phyloP scores from a whole-genome alignment of 345 rosid species.

The Laguncularia racemosa region DNA sequence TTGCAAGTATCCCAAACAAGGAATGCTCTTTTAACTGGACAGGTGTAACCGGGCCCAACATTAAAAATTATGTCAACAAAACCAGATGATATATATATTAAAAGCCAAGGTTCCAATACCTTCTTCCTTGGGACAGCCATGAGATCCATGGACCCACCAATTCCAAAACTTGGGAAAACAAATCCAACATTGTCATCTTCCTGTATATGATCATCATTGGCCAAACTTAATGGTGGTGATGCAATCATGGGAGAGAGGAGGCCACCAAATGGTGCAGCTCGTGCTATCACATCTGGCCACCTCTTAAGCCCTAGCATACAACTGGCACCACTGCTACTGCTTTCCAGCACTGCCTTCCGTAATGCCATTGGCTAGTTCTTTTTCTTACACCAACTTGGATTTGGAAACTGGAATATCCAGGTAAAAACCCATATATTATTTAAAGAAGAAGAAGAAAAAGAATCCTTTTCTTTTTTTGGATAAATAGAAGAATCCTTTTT shows the following conservation, averaged over 20 bases:
- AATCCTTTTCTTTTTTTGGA: too few relatives aligned
- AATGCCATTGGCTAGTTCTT: conserved; percentile 33
- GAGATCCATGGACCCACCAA: conserved; percentile 68
- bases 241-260: conserved; percentile 1
- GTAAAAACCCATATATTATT: too few relatives aligned
- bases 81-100: too few relatives aligned
- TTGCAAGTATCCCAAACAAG: too few relatives aligned
- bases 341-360: conserved; percentile 37
- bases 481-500: too few relatives aligned
- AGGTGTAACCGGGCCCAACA: too few relatives aligned
- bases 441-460: too few relatives aligned
- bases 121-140: conserved; percentile 93
- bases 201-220: conserved; percentile 31
- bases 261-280: conserved; percentile 22
- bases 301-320: conserved; percentile 23
- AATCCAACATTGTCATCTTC: conserved; percentile 23
- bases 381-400: too few relatives aligned
- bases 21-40: too few relatives aligned
- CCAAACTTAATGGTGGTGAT: conserved; percentile 19
- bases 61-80: too few relatives aligned
- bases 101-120: conserved; percentile 20
- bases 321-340: conserved; percentile 18
- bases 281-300: conserved; percentile 30
- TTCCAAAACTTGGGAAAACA: conserved; percentile 36
- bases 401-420: too few relatives aligned